Percentiles rank a stretch among this genome's conserved stretches.
Conservation (phyloP, 768 basidiomycete genomes). For the Erythrobasidium yunnanense region DNA sequence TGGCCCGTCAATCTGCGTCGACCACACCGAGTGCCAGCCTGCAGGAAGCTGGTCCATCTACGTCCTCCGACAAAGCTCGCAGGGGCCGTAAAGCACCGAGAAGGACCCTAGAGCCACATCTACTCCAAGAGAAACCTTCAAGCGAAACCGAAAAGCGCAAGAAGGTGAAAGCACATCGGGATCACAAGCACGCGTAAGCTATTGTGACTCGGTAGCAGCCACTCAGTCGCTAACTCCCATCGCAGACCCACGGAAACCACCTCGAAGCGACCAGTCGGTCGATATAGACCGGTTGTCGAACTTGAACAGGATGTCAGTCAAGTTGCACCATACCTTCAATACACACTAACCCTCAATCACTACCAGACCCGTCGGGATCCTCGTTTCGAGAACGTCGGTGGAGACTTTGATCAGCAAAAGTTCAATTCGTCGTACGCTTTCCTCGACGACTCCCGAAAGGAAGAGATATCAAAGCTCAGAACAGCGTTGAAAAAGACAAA, state of each 20-base stretch:
- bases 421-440: neutral
- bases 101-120: too few species aligned
- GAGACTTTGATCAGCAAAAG: neutral
- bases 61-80: too few species aligned
- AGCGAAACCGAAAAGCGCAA: neutral
- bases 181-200: neutral
- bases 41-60: too few species aligned
- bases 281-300: neutral
- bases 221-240: neutral
- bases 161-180: neutral
- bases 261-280: neutral
- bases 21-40: too few species aligned
- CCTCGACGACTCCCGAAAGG: neutral
- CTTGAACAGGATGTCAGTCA: neutral
- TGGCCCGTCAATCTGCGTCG: neutral
- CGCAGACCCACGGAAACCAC: neutral
- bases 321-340: neutral
- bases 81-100: neutral
- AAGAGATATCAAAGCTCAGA: neutral
- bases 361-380: neutral
- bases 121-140: neutral
- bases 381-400: neutral
- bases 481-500: neutral
- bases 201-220: neutral
- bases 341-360: neutral